Conservation (phyloP, 2,329 filamentous ascomycete genomes). For the Talaromyces piceae region DNA sequence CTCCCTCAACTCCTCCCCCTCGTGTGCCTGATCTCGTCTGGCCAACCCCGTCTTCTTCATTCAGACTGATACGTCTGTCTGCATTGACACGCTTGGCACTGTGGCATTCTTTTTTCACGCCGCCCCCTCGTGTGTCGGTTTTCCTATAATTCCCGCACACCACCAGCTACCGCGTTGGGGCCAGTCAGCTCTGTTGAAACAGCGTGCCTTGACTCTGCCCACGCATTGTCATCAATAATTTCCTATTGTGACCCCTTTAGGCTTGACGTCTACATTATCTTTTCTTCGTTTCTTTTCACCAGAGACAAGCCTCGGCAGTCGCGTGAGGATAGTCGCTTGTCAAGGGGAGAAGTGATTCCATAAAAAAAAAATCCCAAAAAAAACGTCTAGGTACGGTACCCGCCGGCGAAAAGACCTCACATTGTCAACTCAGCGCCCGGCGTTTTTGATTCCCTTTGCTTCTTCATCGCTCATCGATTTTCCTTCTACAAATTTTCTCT, state of each 20-base stretch:
- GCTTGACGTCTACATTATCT: not conserved
- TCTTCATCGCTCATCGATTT: not conserved
- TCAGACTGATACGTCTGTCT: not conserved
- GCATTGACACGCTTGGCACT: not conserved
- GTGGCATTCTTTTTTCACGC: not conserved
- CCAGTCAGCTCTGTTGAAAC: not conserved
- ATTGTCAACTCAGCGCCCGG: too few relatives aligned
- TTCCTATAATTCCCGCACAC: slow-evolving; percentile 5
- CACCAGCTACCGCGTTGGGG: slow-evolving; percentile 4
- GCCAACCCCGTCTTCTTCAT: not conserved
- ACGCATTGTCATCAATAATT: not conserved
- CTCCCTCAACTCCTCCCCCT: slow-evolving; percentile 9
- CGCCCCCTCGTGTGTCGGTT: not conserved
- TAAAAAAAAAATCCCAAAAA: not conserved
- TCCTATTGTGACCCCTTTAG: not conserved
- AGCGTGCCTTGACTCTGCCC: not conserved
- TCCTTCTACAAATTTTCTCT: too few relatives aligned
- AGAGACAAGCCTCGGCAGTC: slow-evolving; percentile 13
- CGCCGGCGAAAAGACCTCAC: not conserved
- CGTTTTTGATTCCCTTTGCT: not conserved
- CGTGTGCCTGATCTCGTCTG: not conserved
- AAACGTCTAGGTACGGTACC: not conserved
- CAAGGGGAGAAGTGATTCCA: slow-evolving; percentile 15
- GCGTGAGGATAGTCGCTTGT: slow-evolving; percentile 16
- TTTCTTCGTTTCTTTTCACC: not conserved